Evolutionary conservation across 2,329 filamentous ascomycete genomes (phyloP).

Genomic region (Colletotrichum plurivorum): DNA sequence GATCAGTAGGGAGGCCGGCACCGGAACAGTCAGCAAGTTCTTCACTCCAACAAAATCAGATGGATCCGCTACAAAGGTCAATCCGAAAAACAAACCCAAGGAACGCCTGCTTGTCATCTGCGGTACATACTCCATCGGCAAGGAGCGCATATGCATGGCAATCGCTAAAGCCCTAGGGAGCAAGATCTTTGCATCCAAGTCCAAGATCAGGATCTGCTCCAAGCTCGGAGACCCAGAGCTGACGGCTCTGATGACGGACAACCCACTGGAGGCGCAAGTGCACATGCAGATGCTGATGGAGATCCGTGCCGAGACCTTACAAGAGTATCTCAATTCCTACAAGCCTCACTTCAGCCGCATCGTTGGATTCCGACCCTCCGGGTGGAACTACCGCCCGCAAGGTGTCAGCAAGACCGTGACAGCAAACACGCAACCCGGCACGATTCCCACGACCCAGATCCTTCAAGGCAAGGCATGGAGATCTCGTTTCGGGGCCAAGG

Average conservation of each 20-base stretch:
- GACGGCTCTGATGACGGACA: constrained; percentile 79
- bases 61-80: constrained; percentile 48
- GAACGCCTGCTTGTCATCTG: constrained; percentile 89
- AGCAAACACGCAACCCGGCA: constrained; percentile 63
- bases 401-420: constrained; percentile 64
- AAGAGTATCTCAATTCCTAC: constrained; percentile 87
- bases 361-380: constrained; percentile 91
- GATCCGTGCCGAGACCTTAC: constrained; percentile 89
- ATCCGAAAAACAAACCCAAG: constrained; percentile 44
- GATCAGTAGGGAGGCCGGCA: constrained; percentile 57
- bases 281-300: constrained; percentile 99
- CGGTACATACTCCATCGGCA: constrained; percentile 97
- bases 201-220: constrained; percentile 86
- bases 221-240: constrained; percentile 91
- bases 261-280: constrained; percentile 90
- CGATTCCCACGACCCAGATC: constrained; percentile 64
- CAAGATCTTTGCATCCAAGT: constrained; percentile 89
- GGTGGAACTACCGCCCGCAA: constrained; percentile 92
- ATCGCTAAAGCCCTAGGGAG: constrained; percentile 88
- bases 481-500: constrained; percentile 77
- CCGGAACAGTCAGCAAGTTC: constrained; percentile 66
- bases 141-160: constrained; percentile 94
- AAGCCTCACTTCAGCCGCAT: constrained; percentile 87
- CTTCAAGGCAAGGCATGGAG: constrained; percentile 79
- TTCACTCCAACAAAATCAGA: constrained; percentile 57